phyloP scores from a whole-genome alignment of 768 basidiomycete species.

The Epithele typhae region DNA sequence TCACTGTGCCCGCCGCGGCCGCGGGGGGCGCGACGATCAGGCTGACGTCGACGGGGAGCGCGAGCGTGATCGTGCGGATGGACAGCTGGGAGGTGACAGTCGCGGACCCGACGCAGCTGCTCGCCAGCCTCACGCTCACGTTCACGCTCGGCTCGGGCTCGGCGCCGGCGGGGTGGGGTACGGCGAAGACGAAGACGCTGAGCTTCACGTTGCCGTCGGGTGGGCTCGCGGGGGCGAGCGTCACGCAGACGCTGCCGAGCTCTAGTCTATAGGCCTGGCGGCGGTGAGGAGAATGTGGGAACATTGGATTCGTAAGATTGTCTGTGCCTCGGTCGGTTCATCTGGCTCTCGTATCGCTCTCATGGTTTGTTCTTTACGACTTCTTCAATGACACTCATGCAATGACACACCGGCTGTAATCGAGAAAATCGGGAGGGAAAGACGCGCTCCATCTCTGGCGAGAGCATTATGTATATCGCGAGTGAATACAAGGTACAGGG shows the following conservation, averaged over 20 bases:
- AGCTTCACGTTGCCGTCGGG: conserved; percentile 39
- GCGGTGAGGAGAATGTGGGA: no score
- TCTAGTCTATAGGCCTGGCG: no score
- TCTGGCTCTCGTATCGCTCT: no score
- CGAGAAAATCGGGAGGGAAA: no score
- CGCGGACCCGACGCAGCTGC: conserved; percentile 60
- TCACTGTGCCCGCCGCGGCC: conserved; percentile 30
- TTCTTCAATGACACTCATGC: no score
- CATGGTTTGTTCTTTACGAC: no score
- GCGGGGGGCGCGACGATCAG: conserved; percentile 26
- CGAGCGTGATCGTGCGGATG: conserved; percentile 41
- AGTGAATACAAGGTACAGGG: no score
- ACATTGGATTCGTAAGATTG: no score
- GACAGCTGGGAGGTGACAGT: conserved; percentile 43
- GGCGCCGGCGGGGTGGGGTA: conserved; percentile 25
- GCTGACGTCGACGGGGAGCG: conserved; percentile 35
- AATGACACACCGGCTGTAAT: no score
- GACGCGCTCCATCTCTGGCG: no score
- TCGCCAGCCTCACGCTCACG: conserved; percentile 34
- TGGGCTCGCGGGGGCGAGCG: conserved; percentile 46
- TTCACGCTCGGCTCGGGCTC: conserved; percentile 26
- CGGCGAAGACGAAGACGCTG: conserved; percentile 25
- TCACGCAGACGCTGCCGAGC: conserved; percentile 21
- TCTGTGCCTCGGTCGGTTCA: no score
- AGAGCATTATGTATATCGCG: no score